Conservation (phyloP, 2,329 filamentous ascomycete genomes). For the Knoxdaviesia capensis region DNA sequence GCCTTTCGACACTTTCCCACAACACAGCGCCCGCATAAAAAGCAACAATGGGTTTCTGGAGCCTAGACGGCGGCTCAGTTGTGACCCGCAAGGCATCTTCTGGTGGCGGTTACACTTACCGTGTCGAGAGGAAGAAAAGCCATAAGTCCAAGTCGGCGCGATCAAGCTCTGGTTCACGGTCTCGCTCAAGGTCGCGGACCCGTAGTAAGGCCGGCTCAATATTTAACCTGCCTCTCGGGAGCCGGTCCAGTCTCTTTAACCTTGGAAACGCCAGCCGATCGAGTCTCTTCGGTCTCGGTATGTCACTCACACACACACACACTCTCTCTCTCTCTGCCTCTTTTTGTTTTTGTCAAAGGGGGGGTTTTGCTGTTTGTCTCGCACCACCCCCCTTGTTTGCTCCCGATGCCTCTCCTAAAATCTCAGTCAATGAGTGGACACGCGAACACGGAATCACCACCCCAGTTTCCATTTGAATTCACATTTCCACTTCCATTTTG, state of each 20-base stretch:
- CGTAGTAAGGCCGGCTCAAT: constrained; percentile 14
- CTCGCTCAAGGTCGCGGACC: constrained; percentile 15
- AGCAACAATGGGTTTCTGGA: constrained; percentile 3
- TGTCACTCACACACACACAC: constrained; percentile 3
- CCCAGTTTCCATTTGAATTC: neutral
- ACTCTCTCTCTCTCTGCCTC: neutral
- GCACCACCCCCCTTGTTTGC: too few species aligned
- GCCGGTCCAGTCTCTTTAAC: constrained; percentile 25
- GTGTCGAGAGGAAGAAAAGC: constrained; percentile 8
- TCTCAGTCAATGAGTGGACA: neutral
- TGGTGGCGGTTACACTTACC: constrained; percentile 1
- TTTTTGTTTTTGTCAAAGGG: too few species aligned
- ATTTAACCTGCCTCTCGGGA: constrained; percentile 20
- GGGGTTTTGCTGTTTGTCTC: too few species aligned
- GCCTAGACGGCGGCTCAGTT: constrained; percentile 1
- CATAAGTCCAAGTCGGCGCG: constrained; percentile 12
- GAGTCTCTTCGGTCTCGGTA: neutral
- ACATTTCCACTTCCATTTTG: neutral
- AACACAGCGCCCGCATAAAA: too few species aligned
- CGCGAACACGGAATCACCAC: neutral
- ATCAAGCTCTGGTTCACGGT: constrained; percentile 19
- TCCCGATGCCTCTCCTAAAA: too few species aligned
- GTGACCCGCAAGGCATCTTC: constrained; percentile 1
- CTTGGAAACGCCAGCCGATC: constrained; percentile 13
- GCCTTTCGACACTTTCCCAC: too few species aligned